Conservation (phyloP, 2,329 filamentous ascomycete species). For the Ascochyta lentis region DNA sequence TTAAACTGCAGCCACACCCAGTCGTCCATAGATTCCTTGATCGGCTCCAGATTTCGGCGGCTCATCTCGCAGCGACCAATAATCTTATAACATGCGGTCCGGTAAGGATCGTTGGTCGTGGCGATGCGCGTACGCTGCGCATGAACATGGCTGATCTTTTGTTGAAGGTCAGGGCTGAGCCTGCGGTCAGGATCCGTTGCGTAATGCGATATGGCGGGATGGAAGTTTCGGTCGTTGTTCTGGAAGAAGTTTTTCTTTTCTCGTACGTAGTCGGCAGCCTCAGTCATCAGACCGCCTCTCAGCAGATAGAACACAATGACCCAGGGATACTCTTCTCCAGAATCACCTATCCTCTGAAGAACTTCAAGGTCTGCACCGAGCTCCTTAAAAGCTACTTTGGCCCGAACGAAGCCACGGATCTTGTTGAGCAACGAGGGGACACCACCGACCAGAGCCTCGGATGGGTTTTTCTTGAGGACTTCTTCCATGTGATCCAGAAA, state of each 20-base stretch:
- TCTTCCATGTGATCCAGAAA: constrained; percentile 81
- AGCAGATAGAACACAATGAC: constrained; percentile 92
- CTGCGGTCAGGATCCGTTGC: constrained; percentile 77
- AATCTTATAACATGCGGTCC: constrained; percentile 97
- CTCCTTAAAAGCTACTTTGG: constrained; percentile 80
- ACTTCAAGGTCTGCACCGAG: constrained; percentile 81
- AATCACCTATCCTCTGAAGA: constrained; percentile 71
- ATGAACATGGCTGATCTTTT: constrained; percentile 89
- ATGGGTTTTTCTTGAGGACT: constrained; percentile 80
- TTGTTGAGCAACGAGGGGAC: constrained; percentile 88
- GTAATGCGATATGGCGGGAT: constrained; percentile 85
- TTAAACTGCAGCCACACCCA: constrained; percentile 73
- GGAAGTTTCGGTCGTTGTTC: constrained; percentile 88
- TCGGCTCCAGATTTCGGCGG: constrained; percentile 62
- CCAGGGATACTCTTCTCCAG: constrained; percentile 83
- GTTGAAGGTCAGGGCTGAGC: constrained; percentile 78
- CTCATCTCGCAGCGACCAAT: constrained; percentile 77
- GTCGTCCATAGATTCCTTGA: constrained; percentile 68
- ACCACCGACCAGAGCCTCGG: constrained; percentile 88
- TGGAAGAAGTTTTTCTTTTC: constrained; percentile 84
- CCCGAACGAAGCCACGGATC: constrained; percentile 87
- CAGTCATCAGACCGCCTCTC: constrained; percentile 80
- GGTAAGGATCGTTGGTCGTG: constrained; percentile 89
- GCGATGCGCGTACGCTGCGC: constrained; percentile 83
- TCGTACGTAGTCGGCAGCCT: constrained; percentile 87